Base-by-base conservation (phyloP, 2,329 filamentous ascomycete genomes). In the Aspergillus sp. region DNA sequence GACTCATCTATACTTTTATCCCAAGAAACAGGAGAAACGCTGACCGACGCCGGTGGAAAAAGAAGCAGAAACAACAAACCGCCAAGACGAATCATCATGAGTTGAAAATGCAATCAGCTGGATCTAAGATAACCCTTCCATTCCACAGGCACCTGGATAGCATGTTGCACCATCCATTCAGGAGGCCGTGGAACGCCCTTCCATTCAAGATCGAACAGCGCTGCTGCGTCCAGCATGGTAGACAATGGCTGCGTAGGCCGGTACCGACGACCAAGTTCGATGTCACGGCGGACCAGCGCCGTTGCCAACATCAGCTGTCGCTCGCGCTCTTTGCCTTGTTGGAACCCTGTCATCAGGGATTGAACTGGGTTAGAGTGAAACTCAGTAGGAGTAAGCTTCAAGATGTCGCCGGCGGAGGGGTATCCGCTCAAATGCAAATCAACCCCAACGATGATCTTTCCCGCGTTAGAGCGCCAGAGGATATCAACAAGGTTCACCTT, bases 201-300 rank as follows among this genome's bases (percentile, higher is more conserved):
- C 67, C 67, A 70, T 45, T 62, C 54, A 3, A 38, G 35, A 47
- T 73, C 70, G 27, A 70, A 39, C 27, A 50, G 50, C 12, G 53
- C 49, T 7, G 70, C 70, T 7, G 65, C 60, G 43, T 66, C 59
- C 30, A 73, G 51, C 65, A 70, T 69, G 17, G 61, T 48, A 3
- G 45, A 32, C 12, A 72, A 48, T 13, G 60, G 49, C 19, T 53
- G 44, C 3, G 44, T 37, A 20, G 65, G 61, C 9, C 44, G 33
- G 35, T 60, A 64, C 37, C 44, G 50, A 5, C 51, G 44, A 3
- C 56, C 62, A 3, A 56, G 44, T 4, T 56, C 43, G 4, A 66
- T 55, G 48, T 72, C 69, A 38, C 56, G 61, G 2, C 56, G 39
- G 22, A 66, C 43, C 30, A 69, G 47, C 23, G 46, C 51, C 12